Evolutionary conservation across 2,329 filamentous ascomycete species (phyloP).

Genomic region (Aspergillus sp.): DNA sequence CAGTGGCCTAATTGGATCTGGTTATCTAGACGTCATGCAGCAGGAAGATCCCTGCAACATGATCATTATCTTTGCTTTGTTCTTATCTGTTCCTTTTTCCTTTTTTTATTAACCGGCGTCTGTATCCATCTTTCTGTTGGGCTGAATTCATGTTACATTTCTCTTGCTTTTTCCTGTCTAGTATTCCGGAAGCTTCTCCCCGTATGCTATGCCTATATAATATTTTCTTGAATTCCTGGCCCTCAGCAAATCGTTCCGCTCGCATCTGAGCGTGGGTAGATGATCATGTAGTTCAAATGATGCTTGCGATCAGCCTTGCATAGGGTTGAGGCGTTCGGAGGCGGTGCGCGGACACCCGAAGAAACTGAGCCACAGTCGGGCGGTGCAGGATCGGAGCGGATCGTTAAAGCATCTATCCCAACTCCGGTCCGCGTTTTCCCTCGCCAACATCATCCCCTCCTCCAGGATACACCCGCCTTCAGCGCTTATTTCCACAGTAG

Average conservation of each 20-base stretch:
- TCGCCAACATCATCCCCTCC: slow-evolving; percentile 26
- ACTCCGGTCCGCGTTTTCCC: slow-evolving; percentile 33
- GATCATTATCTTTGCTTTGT: slow-evolving; percentile 25
- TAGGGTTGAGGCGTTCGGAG: not conserved
- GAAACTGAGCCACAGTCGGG: slow-evolving; percentile 28
- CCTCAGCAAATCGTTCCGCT: not conserved
- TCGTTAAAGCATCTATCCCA: slow-evolving; percentile 38
- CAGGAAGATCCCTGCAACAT: slow-evolving; percentile 28
- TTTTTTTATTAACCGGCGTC: slow-evolving; percentile 30
- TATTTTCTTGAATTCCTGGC: slow-evolving; percentile 18
- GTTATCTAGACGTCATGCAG: slow-evolving; percentile 30
- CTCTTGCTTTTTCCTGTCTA: slow-evolving; percentile 5
- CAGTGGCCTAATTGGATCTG: slow-evolving; percentile 27
- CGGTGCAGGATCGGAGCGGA: slow-evolving; percentile 38
- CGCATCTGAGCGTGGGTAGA: not conserved
- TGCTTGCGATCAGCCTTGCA: too few relatives aligned
- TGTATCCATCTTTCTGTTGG: slow-evolving; percentile 29
- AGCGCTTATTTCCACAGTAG: slow-evolving; percentile 32
- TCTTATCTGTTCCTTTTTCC: slow-evolving; percentile 28
- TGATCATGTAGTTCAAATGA: not conserved
- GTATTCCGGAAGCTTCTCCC: slow-evolving; percentile 9
- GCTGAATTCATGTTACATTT: slow-evolving; percentile 28
- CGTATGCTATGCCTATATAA: slow-evolving; percentile 40
- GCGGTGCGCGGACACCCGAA: slow-evolving; percentile 15
- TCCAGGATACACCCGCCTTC: slow-evolving; percentile 22